Conservation (phyloP, 2,329 filamentous ascomycete genomes). For the Coniosporium tulheliwenetii region DNA sequence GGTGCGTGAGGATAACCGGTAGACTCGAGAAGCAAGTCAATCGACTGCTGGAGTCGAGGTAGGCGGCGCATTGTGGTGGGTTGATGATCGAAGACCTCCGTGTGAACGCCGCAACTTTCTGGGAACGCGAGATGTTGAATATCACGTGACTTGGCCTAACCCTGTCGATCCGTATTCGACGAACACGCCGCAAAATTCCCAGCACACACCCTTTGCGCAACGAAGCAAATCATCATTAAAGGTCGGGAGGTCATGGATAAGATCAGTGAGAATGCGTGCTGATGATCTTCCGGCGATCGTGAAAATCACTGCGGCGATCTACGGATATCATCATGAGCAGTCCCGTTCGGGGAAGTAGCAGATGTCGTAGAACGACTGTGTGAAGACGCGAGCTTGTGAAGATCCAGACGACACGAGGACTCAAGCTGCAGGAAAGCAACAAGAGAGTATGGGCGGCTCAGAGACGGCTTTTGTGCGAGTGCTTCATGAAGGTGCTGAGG, state of each 20-base stretch:
- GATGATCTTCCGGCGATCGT: not conserved
- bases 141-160: not conserved
- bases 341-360: too few species aligned
- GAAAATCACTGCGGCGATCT: too few species aligned
- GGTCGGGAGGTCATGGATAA: not conserved
- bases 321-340: too few species aligned
- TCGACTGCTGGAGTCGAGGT: not conserved
- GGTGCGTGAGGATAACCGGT: not conserved
- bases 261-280: too few species aligned
- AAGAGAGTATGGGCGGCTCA: not conserved
- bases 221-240: not conserved
- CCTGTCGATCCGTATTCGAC: not conserved
- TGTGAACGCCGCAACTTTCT: not conserved
- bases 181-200: not conserved
- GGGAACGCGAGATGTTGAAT: not conserved
- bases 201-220: not conserved
- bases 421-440: too few species aligned
- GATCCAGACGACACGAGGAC: too few species aligned
- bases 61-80: slow-evolving; percentile 1
- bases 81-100: not conserved
- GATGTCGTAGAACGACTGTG: too few species aligned
- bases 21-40: not conserved
- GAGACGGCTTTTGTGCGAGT: not conserved
- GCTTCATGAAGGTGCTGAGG: too few species aligned
- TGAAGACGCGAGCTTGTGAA: too few species aligned